Percentiles rank a stretch among this genome's conserved stretches.
Evolutionary conservation across 805 yeast species (phyloP).

Genomic region (Monosporozyma servazzii): DNA sequence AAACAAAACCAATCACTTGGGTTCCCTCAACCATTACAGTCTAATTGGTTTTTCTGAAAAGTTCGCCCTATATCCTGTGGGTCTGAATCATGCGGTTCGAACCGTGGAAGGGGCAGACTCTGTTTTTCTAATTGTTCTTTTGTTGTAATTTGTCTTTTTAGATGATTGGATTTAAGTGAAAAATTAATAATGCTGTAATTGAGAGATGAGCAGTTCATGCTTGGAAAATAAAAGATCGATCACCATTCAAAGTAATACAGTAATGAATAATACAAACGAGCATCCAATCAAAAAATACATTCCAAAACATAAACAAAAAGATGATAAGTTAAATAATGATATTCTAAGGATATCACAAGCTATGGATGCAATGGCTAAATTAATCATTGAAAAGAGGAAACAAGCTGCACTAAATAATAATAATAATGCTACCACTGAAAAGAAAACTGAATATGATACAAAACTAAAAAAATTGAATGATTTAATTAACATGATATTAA

Average conservation of each 20-base stretch:
- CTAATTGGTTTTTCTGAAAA: background rate
- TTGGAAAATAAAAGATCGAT: background rate
- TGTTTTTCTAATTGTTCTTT: background rate
- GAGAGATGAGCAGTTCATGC: background rate
- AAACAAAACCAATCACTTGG: constrained; percentile 29
- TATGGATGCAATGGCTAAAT: constrained; percentile 31
- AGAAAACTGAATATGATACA: constrained; percentile 13
- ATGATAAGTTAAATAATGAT: constrained; percentile 8
- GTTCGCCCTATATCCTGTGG: background rate
- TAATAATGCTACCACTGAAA: constrained; percentile 4
- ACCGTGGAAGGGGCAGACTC: background rate
- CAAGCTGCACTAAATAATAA: too few relatives aligned
- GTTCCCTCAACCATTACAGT: constrained; percentile 44
- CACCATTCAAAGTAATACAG: too few relatives aligned
- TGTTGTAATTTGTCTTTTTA: too few relatives aligned
- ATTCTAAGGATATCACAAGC: constrained; percentile 17
- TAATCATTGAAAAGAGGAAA: constrained; percentile 28
- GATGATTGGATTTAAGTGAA: background rate
- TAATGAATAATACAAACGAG: background rate
- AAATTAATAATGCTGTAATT: background rate
- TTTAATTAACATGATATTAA: constrained; percentile 15
- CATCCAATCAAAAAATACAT: background rate
- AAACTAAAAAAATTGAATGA: constrained; percentile 19
- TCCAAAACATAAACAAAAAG: background rate
- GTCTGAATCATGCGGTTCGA: background rate